Evolutionary conservation across 371 early-diverging fungal species (phyloP).

Genomic region (Actinomortierella ambigua): DNA sequence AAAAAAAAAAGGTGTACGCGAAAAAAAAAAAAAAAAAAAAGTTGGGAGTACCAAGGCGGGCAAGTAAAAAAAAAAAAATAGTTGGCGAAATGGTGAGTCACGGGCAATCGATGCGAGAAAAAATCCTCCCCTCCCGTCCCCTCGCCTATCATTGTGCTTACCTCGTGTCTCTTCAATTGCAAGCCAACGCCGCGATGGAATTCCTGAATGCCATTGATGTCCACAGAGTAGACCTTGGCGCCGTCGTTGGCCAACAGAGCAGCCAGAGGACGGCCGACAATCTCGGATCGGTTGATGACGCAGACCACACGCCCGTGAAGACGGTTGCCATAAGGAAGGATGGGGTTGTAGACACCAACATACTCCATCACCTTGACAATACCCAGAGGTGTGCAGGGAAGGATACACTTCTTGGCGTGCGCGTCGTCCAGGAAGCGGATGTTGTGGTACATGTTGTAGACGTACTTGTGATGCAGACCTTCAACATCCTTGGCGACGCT

Average conservation of each 20-base stretch:
- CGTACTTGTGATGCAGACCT: constrained; percentile 92
- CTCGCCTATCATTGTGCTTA: constrained; percentile 15
- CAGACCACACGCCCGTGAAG: constrained; percentile 94
- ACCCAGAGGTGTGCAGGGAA: constrained; percentile 96
- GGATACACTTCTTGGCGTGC: constrained; percentile 88
- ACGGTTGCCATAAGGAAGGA: constrained; percentile 92
- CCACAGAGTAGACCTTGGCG: constrained; percentile 94
- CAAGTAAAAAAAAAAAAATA: too few species aligned
- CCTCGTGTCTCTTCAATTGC: constrained; percentile 78
- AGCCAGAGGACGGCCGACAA: constrained; percentile 97
- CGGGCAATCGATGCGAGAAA: too few species aligned
- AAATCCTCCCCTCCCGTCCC: too few species aligned
- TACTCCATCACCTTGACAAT: constrained; percentile 94
- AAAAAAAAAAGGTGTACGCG: background rate
- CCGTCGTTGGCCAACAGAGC: constrained; percentile 97
- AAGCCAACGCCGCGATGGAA: constrained; percentile 88
- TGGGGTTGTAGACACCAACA: constrained; percentile 90
- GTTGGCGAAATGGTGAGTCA: too few species aligned
- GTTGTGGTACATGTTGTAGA: constrained; percentile 95
- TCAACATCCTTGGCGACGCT: constrained; percentile 93
- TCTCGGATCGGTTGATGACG: constrained; percentile 94
- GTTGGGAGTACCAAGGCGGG: too few species aligned
- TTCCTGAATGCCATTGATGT: constrained; percentile 87
- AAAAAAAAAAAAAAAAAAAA: constrained; percentile 1
- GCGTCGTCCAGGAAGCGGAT: constrained; percentile 86